phyloP scores from a whole-genome alignment of 164 flowering plant genomes.

The Macadamia integrifolia region DNA sequence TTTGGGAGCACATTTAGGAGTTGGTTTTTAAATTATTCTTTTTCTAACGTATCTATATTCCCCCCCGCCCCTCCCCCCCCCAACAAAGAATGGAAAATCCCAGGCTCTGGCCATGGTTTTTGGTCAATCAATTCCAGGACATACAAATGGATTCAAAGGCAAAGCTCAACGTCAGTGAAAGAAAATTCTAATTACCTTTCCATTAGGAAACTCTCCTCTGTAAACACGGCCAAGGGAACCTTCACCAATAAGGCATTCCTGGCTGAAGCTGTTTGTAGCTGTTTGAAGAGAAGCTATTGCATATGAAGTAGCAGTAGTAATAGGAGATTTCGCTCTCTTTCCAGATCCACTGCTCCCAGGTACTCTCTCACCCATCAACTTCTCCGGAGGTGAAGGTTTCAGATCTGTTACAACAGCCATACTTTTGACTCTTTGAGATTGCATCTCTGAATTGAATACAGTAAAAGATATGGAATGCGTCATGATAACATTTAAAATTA shows the following conservation, averaged over 20 bases:
- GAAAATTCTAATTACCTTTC: slow-evolving; percentile 53
- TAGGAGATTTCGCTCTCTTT: slow-evolving; percentile 63
- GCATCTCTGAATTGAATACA: slow-evolving; percentile 42
- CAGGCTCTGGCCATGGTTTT: too few relatives aligned
- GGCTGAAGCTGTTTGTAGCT: slow-evolving; percentile 82
- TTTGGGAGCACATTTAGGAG: too few relatives aligned
- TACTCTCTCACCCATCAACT: slow-evolving; percentile 41
- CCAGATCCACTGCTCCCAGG: slow-evolving; percentile 54
- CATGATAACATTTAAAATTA: too few relatives aligned
- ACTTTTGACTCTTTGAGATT: slow-evolving; percentile 54
- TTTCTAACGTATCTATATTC: too few relatives aligned
- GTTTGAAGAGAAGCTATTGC: slow-evolving; percentile 83
- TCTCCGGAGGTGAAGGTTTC: slow-evolving; percentile 73
- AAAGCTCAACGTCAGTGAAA: not conserved
- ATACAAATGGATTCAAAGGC: not conserved
- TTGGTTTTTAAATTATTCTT: too few relatives aligned
- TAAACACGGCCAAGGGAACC: slow-evolving; percentile 98
- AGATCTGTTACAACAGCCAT: slow-evolving; percentile 44
- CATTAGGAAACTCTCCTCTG: slow-evolving; percentile 79
- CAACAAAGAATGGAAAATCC: too few relatives aligned
- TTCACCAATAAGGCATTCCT: slow-evolving; percentile 87
- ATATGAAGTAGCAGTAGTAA: slow-evolving; percentile 79
- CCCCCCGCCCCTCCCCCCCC: too few relatives aligned
- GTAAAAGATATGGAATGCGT: slow-evolving; percentile 1
- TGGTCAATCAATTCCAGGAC: too few relatives aligned